Evolutionary conservation across 108 stramenopile genomes (phyloP), one percentile per base, ranked within the genome.

Genomic region (Ochromonas danica): DNA sequence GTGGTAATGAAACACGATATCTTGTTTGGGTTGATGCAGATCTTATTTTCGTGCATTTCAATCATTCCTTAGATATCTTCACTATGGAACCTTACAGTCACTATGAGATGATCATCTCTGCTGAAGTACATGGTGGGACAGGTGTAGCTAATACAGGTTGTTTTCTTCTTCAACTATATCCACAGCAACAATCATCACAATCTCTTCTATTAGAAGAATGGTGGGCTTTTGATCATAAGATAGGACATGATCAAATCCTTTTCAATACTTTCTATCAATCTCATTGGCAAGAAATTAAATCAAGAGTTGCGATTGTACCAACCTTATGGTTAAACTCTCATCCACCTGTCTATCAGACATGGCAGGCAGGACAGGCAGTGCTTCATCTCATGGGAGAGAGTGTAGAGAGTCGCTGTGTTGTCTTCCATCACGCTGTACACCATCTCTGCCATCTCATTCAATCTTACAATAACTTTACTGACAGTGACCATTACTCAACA

Each of bases 1-100:
- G n/a, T n/a, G n/a, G n/a, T 51, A 51, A 51, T 51, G 45, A 51
- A 51, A 51, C 6, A 14, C 14, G 14, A 51, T 67, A 67, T 36
- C 25, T 67, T 67, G 63, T 67, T 67, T 67, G 63, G 63, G 27
- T 67, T 28, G 63, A 67, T 36, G 17, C 63, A 35, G 63, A 67
- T 36, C 3, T 67, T 6, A 67, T 67, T 6, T 35, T 67, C 25
- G 63, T 67, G 3, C 3, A 67, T 25, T 31, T 67, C 30, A 6
- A 6, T 36, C 10, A 31, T 36, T 10, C 3, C 6, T 31, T 67
- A 3, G 35, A 35, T 10, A 36, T 36, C 10, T 36, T 35, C 17
- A 35, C 10, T 28, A 67, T 31, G 6, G 63, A 67, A 35, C 10
- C 51, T 10, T 67, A 35, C 25, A 6, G 14, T 14, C 6, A 3